Evolutionary conservation across 108 stramenopile species (phyloP), one percentile per base, ranked within the genome.

Genomic region (Nannochloropsis gaditana): DNA sequence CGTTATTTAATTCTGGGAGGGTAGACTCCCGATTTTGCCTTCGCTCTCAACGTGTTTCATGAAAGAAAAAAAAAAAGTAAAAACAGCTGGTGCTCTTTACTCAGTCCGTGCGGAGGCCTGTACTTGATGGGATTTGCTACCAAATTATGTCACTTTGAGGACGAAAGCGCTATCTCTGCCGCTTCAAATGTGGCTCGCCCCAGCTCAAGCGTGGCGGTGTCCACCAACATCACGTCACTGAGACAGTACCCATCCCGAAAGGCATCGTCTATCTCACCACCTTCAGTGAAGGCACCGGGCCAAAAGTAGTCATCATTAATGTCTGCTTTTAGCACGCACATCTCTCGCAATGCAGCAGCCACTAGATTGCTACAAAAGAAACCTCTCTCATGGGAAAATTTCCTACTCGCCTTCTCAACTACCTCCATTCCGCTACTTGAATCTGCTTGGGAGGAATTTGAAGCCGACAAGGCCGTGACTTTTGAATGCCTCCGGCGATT

Each of bases 361-460:
- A 82, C 82, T 43, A 82, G 82, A 45, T 82, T 45, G 9, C 44
- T 45, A 21, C 82, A 82, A 21, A 82, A 82, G 21, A 82, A 82
- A 19, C 82, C 21, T 73, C 4, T 3, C n/a, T 73, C 59, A 0
- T 50, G 47, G 15, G 15, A n/a, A 31, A 31, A 31, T 31, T 31
- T 31, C 31, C 31, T 31, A 1, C 31, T 31, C 15, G 4, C 59
- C 59, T 8, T 73, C n/a, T 73, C 59, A n/a, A 4, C 59, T 73
- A n/a, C n/a, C 4, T 8, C n/a, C n/a, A 4, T 73, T n/a, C 2
- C 19, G 59, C 59, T 8, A 15, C 15, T n/a, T 5, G 15, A n/a
- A 5, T 4, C 15, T n/a, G n/a, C 19, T 73, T 73, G 5, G n/a
- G 4, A 6, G 3, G n/a, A 2, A n/a, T 15, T n/a, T n/a, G 59